Base-by-base conservation (phyloP, 441 rosid genomes). In the Euphorbia schlechtendalii region DNA sequence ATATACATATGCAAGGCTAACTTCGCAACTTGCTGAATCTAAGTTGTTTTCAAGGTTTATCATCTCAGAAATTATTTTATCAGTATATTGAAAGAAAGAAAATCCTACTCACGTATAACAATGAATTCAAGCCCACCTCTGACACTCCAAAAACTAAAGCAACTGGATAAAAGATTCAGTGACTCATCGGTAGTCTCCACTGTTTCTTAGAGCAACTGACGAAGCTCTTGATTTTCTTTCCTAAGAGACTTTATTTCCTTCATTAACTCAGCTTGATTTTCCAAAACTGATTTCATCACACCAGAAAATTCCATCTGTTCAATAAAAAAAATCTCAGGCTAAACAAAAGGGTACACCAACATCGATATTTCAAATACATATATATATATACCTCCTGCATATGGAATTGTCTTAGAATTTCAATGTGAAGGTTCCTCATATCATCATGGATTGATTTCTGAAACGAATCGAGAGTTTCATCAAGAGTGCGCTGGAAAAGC, bases 351-450 rank as follows among this genome's bases (percentile, higher is more conserved):
- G 5, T 13, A 28, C 13, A 57, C 41, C 3, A 20, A 58, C 40
- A 28, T 17, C 32, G 36, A 34, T 27, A 58, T 8, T 14, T 1
- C 48, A 43, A 11, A n/a, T n/a, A n/a, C n/a, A n/a, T n/a, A n/a
- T n/a, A 43, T 13, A 43, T 10, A 13, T 59, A 34, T 81, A 89
- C 99, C 94, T 89, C 92, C 69, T 89, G 96, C 89, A 86, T 80
- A 67, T 94, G 99, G 74, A 87, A 94, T 69, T 91, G 96, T 73
- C 98, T 78, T 27, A 91, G 82, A 61, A 94, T 78, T 75, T 94
- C 99, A 15, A 89, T 87, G 79, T 89, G 98, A 34, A 91, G 80
- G 83, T 91, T 94, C 79, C 99, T 86, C 85, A 86, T 80, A 57
- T 91, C 98, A 68, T 78, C 96, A 30, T 91, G 96, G 68, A 83